Percentiles rank a stretch among this genome's conserved stretches.
These are phyloP conservation scores for Metarhizium guizhouense DNA, from an alignment of 2,329 filamentous ascomycete species.

Conservation along the genomic window DNA sequence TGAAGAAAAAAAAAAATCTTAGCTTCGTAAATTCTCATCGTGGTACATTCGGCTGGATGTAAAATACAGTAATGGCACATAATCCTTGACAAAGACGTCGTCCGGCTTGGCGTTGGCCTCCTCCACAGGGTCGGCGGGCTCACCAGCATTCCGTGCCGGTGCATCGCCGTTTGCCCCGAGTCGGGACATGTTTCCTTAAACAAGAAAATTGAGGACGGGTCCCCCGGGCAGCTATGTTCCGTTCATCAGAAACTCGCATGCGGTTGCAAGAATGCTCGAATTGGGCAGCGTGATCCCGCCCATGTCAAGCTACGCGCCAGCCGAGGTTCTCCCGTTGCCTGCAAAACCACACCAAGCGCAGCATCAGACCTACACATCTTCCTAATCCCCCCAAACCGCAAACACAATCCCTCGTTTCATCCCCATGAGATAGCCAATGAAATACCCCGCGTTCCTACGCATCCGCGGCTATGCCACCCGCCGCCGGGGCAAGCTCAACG, in stretches of 20 bases:
- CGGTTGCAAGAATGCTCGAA: no score
- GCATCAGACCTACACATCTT: neutral
- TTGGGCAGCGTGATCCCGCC: no score
- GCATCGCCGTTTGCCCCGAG: no score
- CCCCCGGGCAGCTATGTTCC: neutral
- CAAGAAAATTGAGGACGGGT: no score
- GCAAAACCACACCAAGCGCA: neutral
- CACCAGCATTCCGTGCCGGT: no score
- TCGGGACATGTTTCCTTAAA: no score
- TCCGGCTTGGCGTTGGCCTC: slow-evolving; percentile 2
- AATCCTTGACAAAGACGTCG: neutral
- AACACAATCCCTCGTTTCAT: neutral
- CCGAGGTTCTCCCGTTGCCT: neutral
- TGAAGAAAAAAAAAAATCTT: neutral
- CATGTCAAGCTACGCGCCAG: neutral
- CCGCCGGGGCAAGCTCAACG: slow-evolving; percentile 17
- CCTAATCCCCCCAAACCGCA: neutral
- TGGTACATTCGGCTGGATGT: neutral
- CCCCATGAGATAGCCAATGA: slow-evolving; percentile 10
- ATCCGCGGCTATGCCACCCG: slow-evolving; percentile 26
- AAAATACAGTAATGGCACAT: slow-evolving; percentile 21
- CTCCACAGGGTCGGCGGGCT: neutral
- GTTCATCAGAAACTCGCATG: neutral
- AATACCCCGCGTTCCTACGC: slow-evolving; percentile 15
- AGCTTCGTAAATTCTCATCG: neutral